Evolutionary conservation across 768 basidiomycete species (phyloP), one percentile per base, ranked within the genome.

Genomic region (Royoungia palumana): DNA sequence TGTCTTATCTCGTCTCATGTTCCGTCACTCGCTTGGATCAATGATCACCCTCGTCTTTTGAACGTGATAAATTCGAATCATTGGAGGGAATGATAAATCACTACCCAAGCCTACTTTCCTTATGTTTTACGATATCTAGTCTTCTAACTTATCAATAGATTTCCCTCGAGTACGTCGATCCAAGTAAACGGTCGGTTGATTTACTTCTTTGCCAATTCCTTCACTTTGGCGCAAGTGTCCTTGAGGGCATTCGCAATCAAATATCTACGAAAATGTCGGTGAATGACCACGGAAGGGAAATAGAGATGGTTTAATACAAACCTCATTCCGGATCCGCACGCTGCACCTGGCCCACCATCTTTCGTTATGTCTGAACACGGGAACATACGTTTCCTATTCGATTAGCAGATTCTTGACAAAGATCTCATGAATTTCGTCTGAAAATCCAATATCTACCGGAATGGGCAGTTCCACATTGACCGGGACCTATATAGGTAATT

Each of bases 1-100:
- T n/a, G n/a, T n/a, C n/a, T n/a, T n/a, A n/a, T n/a, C n/a, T n/a
- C n/a, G n/a, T n/a, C n/a, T n/a, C n/a, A n/a, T n/a, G n/a, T n/a
- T n/a, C n/a, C n/a, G n/a, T n/a, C n/a, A n/a, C n/a, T n/a, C n/a
- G n/a, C n/a, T n/a, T n/a, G n/a, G n/a, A n/a, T n/a, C n/a, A n/a
- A n/a, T n/a, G n/a, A n/a, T n/a, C n/a, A n/a, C n/a, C n/a, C n/a
- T n/a, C n/a, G n/a, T n/a, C n/a, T n/a, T n/a, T n/a, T n/a, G n/a
- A n/a, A n/a, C n/a, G n/a, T n/a, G n/a, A n/a, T n/a, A n/a, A n/a
- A 0, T 72, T 97, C 93, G 6, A 79, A 79, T 41, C 96, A 59
- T 72, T 96, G 34, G 78, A 74, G 74, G 75, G 7, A 83, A 88
- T 57, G 72, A 82, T 36, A 87, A 85, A 8, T 57, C 70, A 7